Evolutionary conservation across 2,329 filamentous ascomycete species (phyloP).

Genomic region (Fusarium buharicum): DNA sequence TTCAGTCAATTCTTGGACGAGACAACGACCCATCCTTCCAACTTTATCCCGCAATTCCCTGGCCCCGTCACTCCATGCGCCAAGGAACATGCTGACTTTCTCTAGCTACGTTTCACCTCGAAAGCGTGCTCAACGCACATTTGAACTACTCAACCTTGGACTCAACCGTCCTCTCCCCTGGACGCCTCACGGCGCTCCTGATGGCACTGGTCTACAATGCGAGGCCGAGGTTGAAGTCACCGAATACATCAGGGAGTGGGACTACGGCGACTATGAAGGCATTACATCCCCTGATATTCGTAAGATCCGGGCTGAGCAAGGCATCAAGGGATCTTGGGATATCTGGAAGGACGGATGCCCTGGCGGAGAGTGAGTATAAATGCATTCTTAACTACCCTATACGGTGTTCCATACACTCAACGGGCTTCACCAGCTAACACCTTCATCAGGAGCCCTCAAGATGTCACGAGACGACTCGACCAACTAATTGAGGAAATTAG

Average conservation of each 20-base stretch:
- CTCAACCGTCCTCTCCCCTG: conserved; percentile 77
- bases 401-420: neutral
- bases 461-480: conserved; percentile 79
- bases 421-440: conserved; percentile 17
- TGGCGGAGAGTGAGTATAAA: conserved; percentile 76
- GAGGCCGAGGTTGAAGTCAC: conserved; percentile 72
- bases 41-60: neutral
- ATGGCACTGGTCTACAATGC: conserved; percentile 59
- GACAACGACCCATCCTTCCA: neutral
- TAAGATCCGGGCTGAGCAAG: conserved; percentile 64
- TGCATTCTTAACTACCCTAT: conserved; percentile 6
- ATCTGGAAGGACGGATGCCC: conserved; percentile 92
- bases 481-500: conserved; percentile 79
- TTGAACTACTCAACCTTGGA: conserved; percentile 84
- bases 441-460: conserved; percentile 69
- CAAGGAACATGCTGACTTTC: conserved; percentile 10
- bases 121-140: conserved; percentile 84
- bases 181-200: conserved; percentile 60
- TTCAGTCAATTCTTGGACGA: neutral
- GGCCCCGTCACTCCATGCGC: neutral
- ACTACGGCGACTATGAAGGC: conserved; percentile 89
- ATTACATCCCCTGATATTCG: conserved; percentile 77
- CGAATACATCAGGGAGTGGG: conserved; percentile 82
- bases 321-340: conserved; percentile 73
- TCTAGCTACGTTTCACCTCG: conserved; percentile 85